Base-by-base conservation (phyloP, 1,284 basidiomycete genomes). In the Cutaneotrichosporon arboriforme region DNA sequence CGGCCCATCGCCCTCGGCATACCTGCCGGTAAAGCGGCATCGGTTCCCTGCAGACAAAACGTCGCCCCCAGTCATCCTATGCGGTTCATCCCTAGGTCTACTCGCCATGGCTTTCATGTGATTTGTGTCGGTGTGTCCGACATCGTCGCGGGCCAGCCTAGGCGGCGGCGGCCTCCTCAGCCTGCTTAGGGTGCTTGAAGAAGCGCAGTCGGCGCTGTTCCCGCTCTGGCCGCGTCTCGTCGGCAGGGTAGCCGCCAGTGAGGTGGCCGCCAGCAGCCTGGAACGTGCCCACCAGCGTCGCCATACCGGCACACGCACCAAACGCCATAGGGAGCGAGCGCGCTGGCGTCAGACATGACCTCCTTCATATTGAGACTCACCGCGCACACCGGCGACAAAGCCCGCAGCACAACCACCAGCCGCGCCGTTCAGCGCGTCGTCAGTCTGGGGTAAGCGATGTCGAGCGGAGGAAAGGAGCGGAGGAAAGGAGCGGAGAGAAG, bases 351-450 rank as follows among this genome's bases (percentile, higher is more conserved):
- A 42, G 21, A 21, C 17, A 15, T 20, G 18, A 3, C 37, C 47
- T n/a, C n/a, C n/a, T 40, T 35, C n/a, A n/a, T 31, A 31, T 9
- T 12, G 20, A 17, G 52, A 79, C 82, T 53, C 69, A 89, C 90
- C 80, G 77, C 85, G 81, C 57, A 92, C 78, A 56, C 92, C 92
- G 40, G 88, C 88, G 58, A 96, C 77, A 74, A 96, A 88, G 46
- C 92, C 92, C 51, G 91, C 90, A 46, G 91, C 92, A 76, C 92
- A 96, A 52, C 88, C 92, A 59, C 89, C 92, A 49, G 83, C 83
- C 46, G 87, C 87, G 51, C 87, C 86, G 69, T 93, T 97, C 64
- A 89, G 69, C 34, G 86, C 79, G 70, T 96, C 92, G 61, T 90
- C 81, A 63, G 82, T 87, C 76, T 75, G 55, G 7, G 10, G 39